phyloP scores from a whole-genome alignment of 495 filamentous ascomycete species.

The Stereocaulon alpinum region DNA sequence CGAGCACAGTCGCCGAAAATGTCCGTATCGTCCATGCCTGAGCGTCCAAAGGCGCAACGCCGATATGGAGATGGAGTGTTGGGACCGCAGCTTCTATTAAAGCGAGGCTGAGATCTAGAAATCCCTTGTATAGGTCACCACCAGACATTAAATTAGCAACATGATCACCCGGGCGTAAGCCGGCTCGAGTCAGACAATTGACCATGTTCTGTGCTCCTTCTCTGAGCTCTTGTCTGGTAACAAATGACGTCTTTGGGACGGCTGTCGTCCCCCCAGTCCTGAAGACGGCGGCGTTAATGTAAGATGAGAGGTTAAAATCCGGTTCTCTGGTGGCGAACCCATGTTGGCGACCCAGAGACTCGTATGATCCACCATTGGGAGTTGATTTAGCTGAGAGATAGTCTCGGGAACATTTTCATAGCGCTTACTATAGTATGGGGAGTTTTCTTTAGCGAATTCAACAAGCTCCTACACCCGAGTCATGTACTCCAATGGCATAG shows the following conservation, averaged over 20 bases:
- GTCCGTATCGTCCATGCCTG: neutral
- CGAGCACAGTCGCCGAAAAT: neutral
- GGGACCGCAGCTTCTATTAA: neutral
- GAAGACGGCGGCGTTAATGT: neutral
- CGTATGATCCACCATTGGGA: neutral
- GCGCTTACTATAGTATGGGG: neutral
- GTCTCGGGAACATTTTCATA: neutral
- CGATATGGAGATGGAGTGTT: neutral
- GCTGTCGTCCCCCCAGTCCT: constrained; percentile 4
- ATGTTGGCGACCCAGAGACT: neutral
- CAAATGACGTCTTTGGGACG: neutral
- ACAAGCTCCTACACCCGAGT: neutral
- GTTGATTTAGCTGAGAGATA: neutral
- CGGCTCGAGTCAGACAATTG: neutral
- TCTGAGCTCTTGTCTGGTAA: neutral
- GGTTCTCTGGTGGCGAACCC: neutral
- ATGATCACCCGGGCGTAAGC: neutral
- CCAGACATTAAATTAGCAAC: neutral
- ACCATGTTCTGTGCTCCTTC: neutral
- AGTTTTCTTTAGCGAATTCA: neutral
- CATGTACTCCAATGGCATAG: neutral
- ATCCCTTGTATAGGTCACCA: neutral
- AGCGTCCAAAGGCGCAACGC: neutral
- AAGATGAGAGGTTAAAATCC: neutral
- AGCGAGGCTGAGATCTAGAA: neutral